Conservation (phyloP, 371 early-diverging fungal genomes). For the Rhizopus stolonifer region DNA sequence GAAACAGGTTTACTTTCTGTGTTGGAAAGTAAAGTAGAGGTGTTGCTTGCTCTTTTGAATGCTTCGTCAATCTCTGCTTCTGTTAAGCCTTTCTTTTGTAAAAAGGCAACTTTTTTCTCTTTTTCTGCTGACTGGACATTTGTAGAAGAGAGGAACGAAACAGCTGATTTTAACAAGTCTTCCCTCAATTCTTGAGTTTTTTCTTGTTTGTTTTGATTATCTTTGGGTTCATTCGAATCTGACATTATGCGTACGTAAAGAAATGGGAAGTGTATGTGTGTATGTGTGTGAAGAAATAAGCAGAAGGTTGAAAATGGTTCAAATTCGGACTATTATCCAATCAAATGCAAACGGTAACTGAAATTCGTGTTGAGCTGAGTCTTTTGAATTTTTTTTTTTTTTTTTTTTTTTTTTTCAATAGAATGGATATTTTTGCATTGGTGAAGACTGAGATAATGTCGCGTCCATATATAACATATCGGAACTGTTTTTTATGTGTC, state of each 20-base stretch:
- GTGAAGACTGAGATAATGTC: too few species aligned
- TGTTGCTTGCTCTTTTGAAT: conserved; percentile 34
- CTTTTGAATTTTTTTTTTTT: neutral
- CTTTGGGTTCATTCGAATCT: neutral
- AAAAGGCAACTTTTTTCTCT: conserved; percentile 60
- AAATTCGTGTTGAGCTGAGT: conserved; percentile 1
- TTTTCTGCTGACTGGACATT: conserved; percentile 58
- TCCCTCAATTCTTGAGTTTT: conserved; percentile 25
- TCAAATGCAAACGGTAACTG: neutral
- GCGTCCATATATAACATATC: too few species aligned
- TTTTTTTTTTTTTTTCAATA: conserved; percentile 2
- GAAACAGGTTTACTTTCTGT: neutral
- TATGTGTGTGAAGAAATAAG: neutral
- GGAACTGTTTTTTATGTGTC: too few species aligned
- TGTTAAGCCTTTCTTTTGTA: conserved; percentile 62
- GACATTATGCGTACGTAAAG: neutral
- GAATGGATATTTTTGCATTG: too few species aligned
- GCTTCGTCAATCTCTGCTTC: conserved; percentile 62
- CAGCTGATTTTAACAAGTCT: conserved; percentile 56
- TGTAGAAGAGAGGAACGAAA: conserved; percentile 58
- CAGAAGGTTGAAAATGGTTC: too few species aligned
- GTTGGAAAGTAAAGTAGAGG: neutral
- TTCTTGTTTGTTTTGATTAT: neutral
- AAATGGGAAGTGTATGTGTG: neutral
- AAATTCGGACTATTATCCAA: neutral